A percentile compares a stretch with the other conserved stretches of the same genome.
phyloP scores from a whole-genome alignment of 1,284 basidiomycete genomes.

The Malassezia cuniculi region DNA sequence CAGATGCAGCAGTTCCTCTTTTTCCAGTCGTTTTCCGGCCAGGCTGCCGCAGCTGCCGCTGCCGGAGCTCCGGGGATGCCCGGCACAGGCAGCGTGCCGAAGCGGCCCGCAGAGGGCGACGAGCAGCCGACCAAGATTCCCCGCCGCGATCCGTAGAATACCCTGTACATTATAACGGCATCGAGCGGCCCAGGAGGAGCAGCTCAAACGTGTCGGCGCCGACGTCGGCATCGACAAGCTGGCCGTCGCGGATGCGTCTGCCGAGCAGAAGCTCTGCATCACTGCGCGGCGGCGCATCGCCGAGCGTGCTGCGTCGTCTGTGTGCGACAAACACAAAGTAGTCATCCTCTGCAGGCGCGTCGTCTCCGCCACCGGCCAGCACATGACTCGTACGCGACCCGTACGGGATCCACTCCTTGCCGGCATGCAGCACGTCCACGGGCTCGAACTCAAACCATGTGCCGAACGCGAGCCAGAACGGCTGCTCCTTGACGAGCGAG shows the following conservation, averaged over 20 bases:
- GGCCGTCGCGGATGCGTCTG: slow-evolving; percentile 15
- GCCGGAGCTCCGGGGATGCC: slow-evolving; percentile 1
- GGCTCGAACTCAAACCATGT: slow-evolving; percentile 64
- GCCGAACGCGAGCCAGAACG: slow-evolving; percentile 70
- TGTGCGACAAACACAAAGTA: slow-evolving; percentile 8
- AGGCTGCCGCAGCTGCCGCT: background rate
- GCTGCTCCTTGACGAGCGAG: slow-evolving; percentile 60
- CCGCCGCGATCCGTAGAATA: slow-evolving; percentile 4
- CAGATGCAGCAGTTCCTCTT: slow-evolving; percentile 38
- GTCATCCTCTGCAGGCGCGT: slow-evolving; percentile 9
- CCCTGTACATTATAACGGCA: background rate
- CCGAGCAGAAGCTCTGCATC: slow-evolving; percentile 27
- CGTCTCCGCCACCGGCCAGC: slow-evolving; percentile 12
- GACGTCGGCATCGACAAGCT: slow-evolving; percentile 11
- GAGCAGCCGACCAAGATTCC: slow-evolving; percentile 1
- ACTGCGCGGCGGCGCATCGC: slow-evolving; percentile 13
- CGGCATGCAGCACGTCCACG: slow-evolving; percentile 45
- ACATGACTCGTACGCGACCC: background rate
- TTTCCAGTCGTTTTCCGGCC: slow-evolving; percentile 21
- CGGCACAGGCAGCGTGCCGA: background rate
- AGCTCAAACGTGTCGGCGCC: slow-evolving; percentile 23
- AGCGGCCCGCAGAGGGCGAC: too few species aligned
- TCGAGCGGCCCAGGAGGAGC: slow-evolving; percentile 18
- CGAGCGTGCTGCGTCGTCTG: background rate
- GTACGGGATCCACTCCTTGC: slow-evolving; percentile 7